These are phyloP conservation scores for Priceomyces melissophilus DNA, from an alignment of 805 yeast genomes.

Conservation along the genomic window DNA sequence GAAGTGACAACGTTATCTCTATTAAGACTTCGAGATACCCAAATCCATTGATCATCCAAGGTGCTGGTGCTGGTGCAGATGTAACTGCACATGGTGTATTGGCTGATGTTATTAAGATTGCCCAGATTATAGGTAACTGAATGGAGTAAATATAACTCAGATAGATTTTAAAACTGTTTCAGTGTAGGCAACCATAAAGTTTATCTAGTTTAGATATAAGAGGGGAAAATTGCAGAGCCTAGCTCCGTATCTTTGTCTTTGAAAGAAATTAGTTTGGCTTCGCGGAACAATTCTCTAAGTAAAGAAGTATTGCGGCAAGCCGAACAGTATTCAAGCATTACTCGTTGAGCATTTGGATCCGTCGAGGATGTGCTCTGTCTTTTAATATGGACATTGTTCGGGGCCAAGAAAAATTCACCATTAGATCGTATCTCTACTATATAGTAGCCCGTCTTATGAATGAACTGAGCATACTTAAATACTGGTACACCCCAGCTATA, in stretches of 20 bases:
- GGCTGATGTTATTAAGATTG: slow-evolving; percentile 89
- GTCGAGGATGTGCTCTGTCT: slow-evolving; percentile 53
- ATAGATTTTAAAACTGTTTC: slow-evolving; percentile 3
- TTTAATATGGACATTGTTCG: slow-evolving; percentile 80
- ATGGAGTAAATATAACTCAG: background rate
- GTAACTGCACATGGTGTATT: slow-evolving; percentile 80
- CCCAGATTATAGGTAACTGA: slow-evolving; percentile 68
- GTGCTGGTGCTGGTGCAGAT: slow-evolving; percentile 91
- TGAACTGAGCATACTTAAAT: slow-evolving; percentile 81
- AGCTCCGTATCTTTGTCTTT: slow-evolving; percentile 10
- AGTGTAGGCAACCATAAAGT: slow-evolving; percentile 3
- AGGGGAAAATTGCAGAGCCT: slow-evolving; percentile 6
- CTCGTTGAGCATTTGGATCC: slow-evolving; percentile 53
- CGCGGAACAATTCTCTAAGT: slow-evolving; percentile 52
- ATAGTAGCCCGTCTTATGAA: slow-evolving; percentile 85
- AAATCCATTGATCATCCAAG: slow-evolving; percentile 92
- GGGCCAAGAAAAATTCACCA: slow-evolving; percentile 78
- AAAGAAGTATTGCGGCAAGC: slow-evolving; percentile 53
- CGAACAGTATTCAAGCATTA: slow-evolving; percentile 65
- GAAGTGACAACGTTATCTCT: slow-evolving; percentile 93
- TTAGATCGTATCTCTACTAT: slow-evolving; percentile 81
- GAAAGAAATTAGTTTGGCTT: slow-evolving; percentile 52
- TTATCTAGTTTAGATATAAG: slow-evolving; percentile 2
- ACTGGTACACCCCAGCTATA: slow-evolving; percentile 92
- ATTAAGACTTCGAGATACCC: slow-evolving; percentile 89